Conservation (phyloP, 305 asterid genomes). For the Euphrasia arctica region DNA sequence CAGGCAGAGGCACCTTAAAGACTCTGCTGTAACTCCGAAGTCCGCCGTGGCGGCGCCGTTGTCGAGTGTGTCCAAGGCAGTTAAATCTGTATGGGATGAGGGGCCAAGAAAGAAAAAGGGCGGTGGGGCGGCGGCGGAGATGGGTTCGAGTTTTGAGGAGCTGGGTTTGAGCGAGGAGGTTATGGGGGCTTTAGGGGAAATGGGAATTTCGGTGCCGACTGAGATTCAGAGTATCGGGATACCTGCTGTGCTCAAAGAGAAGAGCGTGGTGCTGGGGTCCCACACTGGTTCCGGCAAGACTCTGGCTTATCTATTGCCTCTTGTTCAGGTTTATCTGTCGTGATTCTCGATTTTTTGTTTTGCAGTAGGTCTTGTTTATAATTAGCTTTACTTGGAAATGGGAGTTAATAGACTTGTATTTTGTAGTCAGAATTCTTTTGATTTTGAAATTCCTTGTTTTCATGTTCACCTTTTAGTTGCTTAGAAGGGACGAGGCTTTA, state of each 20-base stretch:
- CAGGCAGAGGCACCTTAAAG: conserved; percentile 84
- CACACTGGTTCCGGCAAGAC: conserved; percentile 99
- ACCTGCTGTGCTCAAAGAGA: conserved; percentile 71
- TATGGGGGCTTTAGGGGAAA: conserved; percentile 70
- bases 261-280: conserved; percentile 88
- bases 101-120: conserved; percentile 43
- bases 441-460: not conserved
- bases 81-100: conserved; percentile 35
- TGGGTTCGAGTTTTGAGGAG: conserved; percentile 74
- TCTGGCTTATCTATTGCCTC: conserved; percentile 91
- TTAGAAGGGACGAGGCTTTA: conserved; percentile 77
- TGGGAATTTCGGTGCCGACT: conserved; percentile 78
- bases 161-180: conserved; percentile 80
- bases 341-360: not conserved
- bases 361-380: not conserved
- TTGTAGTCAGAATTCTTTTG: not conserved
- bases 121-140: conserved; percentile 39
- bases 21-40: conserved; percentile 35
- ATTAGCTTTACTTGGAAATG: not conserved
- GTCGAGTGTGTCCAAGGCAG: conserved; percentile 24
- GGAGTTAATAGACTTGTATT: not conserved
- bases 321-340: conserved; percentile 64
- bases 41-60: conserved; percentile 20
- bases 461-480: conserved; percentile 44
- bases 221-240: conserved; percentile 95